Evolutionary conservation across 2,329 filamentous ascomycete species (phyloP).

Genomic region (Neofusicoccum umdonicola): DNA sequence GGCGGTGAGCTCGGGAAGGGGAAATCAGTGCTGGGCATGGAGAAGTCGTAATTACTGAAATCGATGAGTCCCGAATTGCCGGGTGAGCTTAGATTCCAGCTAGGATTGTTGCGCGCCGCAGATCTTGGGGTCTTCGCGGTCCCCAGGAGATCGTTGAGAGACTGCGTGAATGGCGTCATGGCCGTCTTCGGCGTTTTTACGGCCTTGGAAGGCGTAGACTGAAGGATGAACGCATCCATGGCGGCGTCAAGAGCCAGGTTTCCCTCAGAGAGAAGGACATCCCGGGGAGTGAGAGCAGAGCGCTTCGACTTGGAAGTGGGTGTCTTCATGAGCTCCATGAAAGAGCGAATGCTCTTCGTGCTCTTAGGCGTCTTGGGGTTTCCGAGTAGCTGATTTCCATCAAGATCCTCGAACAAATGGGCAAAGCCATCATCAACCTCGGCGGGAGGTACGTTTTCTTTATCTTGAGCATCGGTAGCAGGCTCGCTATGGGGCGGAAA

Average conservation of each 20-base stretch:
- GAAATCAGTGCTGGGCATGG: conserved; percentile 37
- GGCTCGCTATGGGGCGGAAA: not conserved
- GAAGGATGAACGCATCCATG: conserved; percentile 38
- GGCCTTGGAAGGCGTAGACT: conserved; percentile 37
- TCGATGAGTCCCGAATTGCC: not conserved
- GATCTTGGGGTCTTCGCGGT: conserved; percentile 12
- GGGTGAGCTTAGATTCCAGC: conserved; percentile 7
- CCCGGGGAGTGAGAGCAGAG: conserved; percentile 34
- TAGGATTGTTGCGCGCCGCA: not conserved
- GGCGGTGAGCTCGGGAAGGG: conserved; percentile 34
- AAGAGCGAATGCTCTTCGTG: conserved; percentile 57
- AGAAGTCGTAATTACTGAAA: conserved; percentile 27
- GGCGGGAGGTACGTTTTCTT: conserved; percentile 54
- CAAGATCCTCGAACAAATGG: conserved; percentile 65
- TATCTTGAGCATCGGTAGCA: conserved; percentile 41
- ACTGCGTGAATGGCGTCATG: conserved; percentile 60
- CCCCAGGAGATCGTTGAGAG: conserved; percentile 64
- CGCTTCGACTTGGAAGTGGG: conserved; percentile 42
- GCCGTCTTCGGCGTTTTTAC: conserved; percentile 26
- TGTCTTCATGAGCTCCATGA: conserved; percentile 46
- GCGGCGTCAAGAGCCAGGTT: conserved; percentile 19
- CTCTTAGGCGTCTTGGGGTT: conserved; percentile 56
- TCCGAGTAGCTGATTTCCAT: conserved; percentile 49
- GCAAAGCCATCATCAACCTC: conserved; percentile 54
- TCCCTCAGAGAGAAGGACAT: conserved; percentile 19